Conservation (phyloP, 441 rosid genomes). For the Mallotus repandus region DNA sequence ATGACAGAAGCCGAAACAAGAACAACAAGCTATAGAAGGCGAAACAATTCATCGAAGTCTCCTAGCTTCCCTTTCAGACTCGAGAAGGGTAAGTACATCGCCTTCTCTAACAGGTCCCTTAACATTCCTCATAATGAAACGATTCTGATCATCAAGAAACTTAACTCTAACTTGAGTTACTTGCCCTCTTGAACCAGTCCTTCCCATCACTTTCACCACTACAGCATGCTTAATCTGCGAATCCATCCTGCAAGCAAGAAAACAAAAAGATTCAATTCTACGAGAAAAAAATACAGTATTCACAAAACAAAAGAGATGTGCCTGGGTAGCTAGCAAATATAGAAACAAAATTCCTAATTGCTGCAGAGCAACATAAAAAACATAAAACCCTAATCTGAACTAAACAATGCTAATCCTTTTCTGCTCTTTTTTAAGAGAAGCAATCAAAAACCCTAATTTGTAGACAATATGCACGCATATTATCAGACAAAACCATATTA, state of each 20-base stretch:
- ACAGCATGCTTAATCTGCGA: slow-evolving; percentile 69
- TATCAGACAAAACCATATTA: too few species aligned
- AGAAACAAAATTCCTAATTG: too few species aligned
- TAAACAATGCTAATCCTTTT: too few species aligned
- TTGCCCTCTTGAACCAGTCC: slow-evolving; percentile 89
- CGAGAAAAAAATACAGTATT: too few species aligned
- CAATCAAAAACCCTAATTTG: too few species aligned
- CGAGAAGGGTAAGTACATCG: slow-evolving; percentile 76
- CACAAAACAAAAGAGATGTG: too few species aligned
- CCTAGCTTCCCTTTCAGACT: slow-evolving; percentile 91
- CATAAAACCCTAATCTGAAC: too few species aligned
- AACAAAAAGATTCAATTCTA: too few species aligned
- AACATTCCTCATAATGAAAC: slow-evolving; percentile 86
- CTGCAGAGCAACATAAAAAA: too few species aligned
- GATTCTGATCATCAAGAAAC: slow-evolving; percentile 69
- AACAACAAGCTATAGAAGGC: not conserved
- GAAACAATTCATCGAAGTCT: slow-evolving; percentile 60
- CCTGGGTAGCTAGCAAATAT: too few species aligned
- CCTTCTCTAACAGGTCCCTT: slow-evolving; percentile 94
- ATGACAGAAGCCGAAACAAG: not conserved
- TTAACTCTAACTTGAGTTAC: slow-evolving; percentile 84
- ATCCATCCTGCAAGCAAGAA: slow-evolving; percentile 54
- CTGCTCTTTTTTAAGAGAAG: too few species aligned
- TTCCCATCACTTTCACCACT: slow-evolving; percentile 80
- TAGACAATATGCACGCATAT: too few species aligned